These are phyloP conservation scores for Agrocybe praecox DNA, from an alignment of 768 basidiomycete genomes.

Conservation along the genomic window DNA sequence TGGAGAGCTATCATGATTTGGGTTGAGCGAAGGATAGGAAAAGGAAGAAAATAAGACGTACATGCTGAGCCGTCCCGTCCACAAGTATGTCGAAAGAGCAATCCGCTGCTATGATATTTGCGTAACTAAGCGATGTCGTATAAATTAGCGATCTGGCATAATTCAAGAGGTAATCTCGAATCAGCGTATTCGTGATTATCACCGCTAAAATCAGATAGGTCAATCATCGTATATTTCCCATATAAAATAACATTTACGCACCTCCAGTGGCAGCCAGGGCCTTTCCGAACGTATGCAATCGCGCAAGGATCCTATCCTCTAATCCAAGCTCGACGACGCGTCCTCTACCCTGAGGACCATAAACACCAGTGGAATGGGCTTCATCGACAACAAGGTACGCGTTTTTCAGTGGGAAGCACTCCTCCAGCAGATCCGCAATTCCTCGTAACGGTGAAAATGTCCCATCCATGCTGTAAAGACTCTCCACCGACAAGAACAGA, in stretches of 20 bases:
- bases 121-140: conserved; percentile 81
- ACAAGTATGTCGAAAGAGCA: conserved; percentile 81
- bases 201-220: conserved; percentile 71
- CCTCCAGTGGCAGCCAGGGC: conserved; percentile 86
- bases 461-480: conserved; percentile 95
- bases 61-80: conserved; percentile 64
- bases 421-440: conserved; percentile 66
- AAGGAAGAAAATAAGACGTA: conserved; percentile 31
- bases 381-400: conserved; percentile 86
- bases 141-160: conserved; percentile 92
- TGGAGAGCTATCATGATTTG: conserved; percentile 28
- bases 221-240: too few species aligned
- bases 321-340: conserved; percentile 71
- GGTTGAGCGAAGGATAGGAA: too few species aligned
- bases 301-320: conserved; percentile 69
- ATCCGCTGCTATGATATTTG: conserved; percentile 74
- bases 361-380: conserved; percentile 92
- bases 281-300: conserved; percentile 94
- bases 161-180: conserved; percentile 87
- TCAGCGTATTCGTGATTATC: conserved; percentile 66
- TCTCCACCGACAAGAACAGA: conserved; percentile 86
- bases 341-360: conserved; percentile 78
- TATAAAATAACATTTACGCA: conserved; percentile 35
- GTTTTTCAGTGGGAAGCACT: conserved; percentile 61
- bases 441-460: conserved; percentile 77